A percentile compares a stretch with the other conserved stretches of the same genome.
These are phyloP conservation scores for Ustilago crameri DNA, from an alignment of 1,284 basidiomycete genomes.

Conservation along the genomic window DNA sequence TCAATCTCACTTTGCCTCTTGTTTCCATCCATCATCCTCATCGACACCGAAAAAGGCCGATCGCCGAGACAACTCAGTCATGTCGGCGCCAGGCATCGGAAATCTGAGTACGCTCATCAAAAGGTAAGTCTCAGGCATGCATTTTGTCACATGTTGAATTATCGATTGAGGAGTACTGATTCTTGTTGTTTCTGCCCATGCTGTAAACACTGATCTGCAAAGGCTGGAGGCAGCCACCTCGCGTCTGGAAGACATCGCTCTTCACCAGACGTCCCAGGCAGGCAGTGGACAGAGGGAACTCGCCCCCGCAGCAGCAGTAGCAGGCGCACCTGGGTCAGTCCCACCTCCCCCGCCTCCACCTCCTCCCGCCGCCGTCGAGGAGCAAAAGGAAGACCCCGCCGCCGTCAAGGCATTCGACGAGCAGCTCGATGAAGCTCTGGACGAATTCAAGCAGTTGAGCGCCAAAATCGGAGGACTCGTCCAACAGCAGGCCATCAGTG, in stretches of 20 bases:
- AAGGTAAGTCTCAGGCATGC: conserved; percentile 41
- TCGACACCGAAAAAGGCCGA: conserved; percentile 1
- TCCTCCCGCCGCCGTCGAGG: conserved; percentile 23
- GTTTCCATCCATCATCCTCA: conserved; percentile 9
- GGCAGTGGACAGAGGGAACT: conserved; percentile 15
- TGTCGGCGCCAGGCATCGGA: conserved; percentile 60
- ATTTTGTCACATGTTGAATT: not conserved
- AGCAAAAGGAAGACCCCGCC: conserved; percentile 71
- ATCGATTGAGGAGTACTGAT: not conserved
- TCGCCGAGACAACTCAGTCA: conserved; percentile 16
- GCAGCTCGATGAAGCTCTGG: conserved; percentile 78
- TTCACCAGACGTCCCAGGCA: conserved; percentile 63
- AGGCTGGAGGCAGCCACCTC: conserved; percentile 85
- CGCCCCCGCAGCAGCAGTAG: conserved; percentile 23
- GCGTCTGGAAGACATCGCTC: conserved; percentile 89
- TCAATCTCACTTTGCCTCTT: conserved; percentile 4
- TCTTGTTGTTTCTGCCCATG: not conserved
- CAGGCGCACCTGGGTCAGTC: conserved; percentile 25
- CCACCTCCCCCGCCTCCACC: conserved; percentile 33
- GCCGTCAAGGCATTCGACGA: conserved; percentile 81
- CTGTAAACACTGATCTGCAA: not conserved
- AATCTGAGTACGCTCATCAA: conserved; percentile 66
- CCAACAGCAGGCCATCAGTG: conserved; percentile 74
- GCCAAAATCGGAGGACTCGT: conserved; percentile 79
- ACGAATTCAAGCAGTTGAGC: conserved; percentile 80